These are phyloP conservation scores for Populus ilicifolia DNA, from an alignment of 345 rosid genomes.

Conservation along the genomic window DNA sequence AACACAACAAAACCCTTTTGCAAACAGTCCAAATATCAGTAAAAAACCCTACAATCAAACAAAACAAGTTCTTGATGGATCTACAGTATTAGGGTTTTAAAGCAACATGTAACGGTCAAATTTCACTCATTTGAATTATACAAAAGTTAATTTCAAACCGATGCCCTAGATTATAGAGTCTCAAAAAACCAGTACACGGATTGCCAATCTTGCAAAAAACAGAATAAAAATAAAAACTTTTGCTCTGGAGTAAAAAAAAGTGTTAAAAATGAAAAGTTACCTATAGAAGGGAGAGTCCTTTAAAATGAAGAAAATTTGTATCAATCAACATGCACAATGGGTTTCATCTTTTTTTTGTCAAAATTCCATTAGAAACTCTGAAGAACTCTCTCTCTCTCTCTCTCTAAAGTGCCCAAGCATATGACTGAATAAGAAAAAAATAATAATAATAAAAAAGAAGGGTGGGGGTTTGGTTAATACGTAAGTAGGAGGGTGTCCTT, in stretches of 20 bases:
- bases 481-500: neutral
- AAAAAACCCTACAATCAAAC: neutral
- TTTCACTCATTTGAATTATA: neutral
- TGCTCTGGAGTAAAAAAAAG: neutral
- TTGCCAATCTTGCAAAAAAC: neutral
- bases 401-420: slow-evolving; percentile 7
- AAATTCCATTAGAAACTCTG: slow-evolving; percentile 10
- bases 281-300: slow-evolving; percentile 1
- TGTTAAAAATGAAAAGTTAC: slow-evolving; percentile 1
- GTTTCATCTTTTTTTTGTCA: slow-evolving; percentile 14
- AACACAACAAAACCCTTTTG: neutral
- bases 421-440: neutral
- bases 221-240: neutral
- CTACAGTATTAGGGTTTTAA: slow-evolving; percentile 10
- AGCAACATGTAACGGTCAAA: neutral
- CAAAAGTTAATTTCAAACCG: neutral
- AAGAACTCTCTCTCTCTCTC: neutral
- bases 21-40: neutral
- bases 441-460: neutral
- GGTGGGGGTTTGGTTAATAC: slow-evolving; percentile 5
- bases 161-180: slow-evolving; percentile 9
- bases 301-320: slow-evolving; percentile 11
- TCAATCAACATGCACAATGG: slow-evolving; percentile 18
- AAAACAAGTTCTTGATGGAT: slow-evolving; percentile 12
- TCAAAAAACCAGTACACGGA: neutral